Percentiles rank a stretch among this genome's conserved stretches.
These are phyloP conservation scores for Apiospora malaysiana DNA, from an alignment of 2,329 filamentous ascomycete species.

Conservation along the genomic window DNA sequence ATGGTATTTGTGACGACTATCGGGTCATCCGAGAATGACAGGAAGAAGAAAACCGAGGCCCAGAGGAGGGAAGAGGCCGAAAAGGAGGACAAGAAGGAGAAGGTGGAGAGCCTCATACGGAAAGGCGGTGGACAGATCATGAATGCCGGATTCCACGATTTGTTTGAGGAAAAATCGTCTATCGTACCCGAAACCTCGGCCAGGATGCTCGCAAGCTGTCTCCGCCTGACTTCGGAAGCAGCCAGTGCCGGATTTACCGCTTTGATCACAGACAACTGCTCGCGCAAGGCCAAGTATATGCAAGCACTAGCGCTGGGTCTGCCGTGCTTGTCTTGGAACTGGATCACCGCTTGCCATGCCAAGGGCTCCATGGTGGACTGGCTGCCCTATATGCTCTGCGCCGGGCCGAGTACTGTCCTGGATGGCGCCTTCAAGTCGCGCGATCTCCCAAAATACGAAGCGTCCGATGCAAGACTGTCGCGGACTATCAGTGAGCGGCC, in stretches of 20 bases:
- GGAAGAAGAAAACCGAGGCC: neutral
- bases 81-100: slow-evolving; percentile 34
- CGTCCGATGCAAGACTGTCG: slow-evolving; percentile 58
- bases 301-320: slow-evolving; percentile 90
- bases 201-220: neutral
- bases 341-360: slow-evolving; percentile 76
- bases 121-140: slow-evolving; percentile 77
- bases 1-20: slow-evolving; percentile 84
- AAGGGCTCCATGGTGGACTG: slow-evolving; percentile 71
- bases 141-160: slow-evolving; percentile 76
- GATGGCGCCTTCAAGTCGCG: slow-evolving; percentile 80
- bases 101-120: slow-evolving; percentile 67
- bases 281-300: slow-evolving; percentile 89
- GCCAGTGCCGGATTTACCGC: slow-evolving; percentile 74
- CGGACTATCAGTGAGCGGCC: slow-evolving; percentile 65
- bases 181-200: slow-evolving; percentile 32
- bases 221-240: slow-evolving; percentile 55
- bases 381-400: slow-evolving; percentile 82
- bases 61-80: slow-evolving; percentile 34
- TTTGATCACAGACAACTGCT: slow-evolving; percentile 84
- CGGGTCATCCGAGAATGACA: slow-evolving; percentile 55
- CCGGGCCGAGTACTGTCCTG: slow-evolving; percentile 79
- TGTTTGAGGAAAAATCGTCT: slow-evolving; percentile 65
- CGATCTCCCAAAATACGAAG: slow-evolving; percentile 66
- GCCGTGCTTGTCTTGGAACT: slow-evolving; percentile 82